Evolutionary conservation across 371 early-diverging fungal genomes (phyloP), one percentile per base, ranked within the genome.

Genomic region (Mucor plumbeus): DNA sequence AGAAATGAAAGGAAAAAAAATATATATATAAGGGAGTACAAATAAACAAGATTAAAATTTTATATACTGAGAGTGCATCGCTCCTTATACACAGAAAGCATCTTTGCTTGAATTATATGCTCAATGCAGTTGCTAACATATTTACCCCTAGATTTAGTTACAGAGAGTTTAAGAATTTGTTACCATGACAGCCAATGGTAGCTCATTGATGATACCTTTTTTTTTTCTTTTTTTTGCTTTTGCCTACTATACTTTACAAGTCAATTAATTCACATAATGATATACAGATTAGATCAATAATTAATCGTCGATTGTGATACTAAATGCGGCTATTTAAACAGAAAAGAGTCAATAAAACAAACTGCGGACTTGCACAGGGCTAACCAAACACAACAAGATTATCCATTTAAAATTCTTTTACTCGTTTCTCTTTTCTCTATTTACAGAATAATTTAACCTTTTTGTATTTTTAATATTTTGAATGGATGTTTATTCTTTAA

Each of bases 401-500:
- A 21, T 2, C 38, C 31, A 9, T 53, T 35, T 34, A 55, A 55
- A 55, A 43, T 21, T 26, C 21, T 62, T 39, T 39, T 38, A 36
- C 50, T 48, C 35, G 17, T 62, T 61, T 35, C 48, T 53, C 39
- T 63, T 63, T 55, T 40, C 40, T 63, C 10, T 40, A 31, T 41
- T 33, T 21, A 19, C 19, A 50, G 8, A 50, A 6, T 50, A 50
- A 9, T 26, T 50, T 26, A 50, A 43, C 33, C 43, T 33, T 41
- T 36, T 36, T 36, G 11, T 36, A 33, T 56, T 14, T 36, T 56
- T 35, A 7, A 34, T 21, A 55, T 55, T 64, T 65, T 64, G 67
- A 61, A 86, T 87, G 88, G 88, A 88, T 75, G 77, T 86, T 64
- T 88, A 88, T 68, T 75, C 85, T 48, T 70, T 88, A 33, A 85